A percentile compares a stretch with the other conserved stretches of the same genome.
These are phyloP conservation scores for Aspergillus niger DNA, from an alignment of 2,329 filamentous ascomycete genomes.

Conservation along the genomic window DNA sequence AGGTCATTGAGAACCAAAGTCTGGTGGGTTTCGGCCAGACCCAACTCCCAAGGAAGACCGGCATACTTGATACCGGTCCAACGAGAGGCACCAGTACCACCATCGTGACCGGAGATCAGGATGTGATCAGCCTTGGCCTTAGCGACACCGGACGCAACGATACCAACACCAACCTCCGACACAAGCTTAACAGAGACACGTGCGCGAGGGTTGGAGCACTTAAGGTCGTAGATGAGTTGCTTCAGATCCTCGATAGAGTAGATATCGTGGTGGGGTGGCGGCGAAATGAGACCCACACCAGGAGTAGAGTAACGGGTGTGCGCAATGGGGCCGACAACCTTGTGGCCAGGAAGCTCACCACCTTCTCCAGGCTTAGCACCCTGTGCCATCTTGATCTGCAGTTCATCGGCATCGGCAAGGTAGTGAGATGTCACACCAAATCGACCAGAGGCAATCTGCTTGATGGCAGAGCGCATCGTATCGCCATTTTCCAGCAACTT, in stretches of 20 bases:
- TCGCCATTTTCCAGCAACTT: constrained; percentile 86
- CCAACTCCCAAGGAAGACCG: constrained; percentile 93
- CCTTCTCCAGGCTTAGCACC: constrained; percentile 97
- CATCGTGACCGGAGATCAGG: constrained; percentile 93
- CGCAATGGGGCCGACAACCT: constrained; percentile 91
- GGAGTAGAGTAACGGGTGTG: constrained; percentile 94
- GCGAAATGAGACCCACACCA: constrained; percentile 93
- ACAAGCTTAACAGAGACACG: constrained; percentile 96
- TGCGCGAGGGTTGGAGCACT: constrained; percentile 90
- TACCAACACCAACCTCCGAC: constrained; percentile 95
- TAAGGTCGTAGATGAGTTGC: constrained; percentile 95
- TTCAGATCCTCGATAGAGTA: constrained; percentile 98
- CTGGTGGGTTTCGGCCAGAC: constrained; percentile 95
- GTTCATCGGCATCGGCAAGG: constrained; percentile 89
- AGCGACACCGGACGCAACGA: constrained; percentile 94
- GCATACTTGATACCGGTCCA: constrained; percentile 99
- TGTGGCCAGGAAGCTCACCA: constrained; percentile 94
- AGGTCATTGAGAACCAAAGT: constrained; percentile 94
- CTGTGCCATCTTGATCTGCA: constrained; percentile 99
- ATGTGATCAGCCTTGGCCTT: constrained; percentile 98
- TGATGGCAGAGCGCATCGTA: constrained; percentile 96
- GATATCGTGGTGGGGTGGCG: constrained; percentile 95
- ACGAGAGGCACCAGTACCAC: constrained; percentile 91
- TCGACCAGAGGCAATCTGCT: constrained; percentile 93
- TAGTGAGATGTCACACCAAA: constrained; percentile 97